Conservation (phyloP, 208 protist species). For the Trypanosoma mega region DNA sequence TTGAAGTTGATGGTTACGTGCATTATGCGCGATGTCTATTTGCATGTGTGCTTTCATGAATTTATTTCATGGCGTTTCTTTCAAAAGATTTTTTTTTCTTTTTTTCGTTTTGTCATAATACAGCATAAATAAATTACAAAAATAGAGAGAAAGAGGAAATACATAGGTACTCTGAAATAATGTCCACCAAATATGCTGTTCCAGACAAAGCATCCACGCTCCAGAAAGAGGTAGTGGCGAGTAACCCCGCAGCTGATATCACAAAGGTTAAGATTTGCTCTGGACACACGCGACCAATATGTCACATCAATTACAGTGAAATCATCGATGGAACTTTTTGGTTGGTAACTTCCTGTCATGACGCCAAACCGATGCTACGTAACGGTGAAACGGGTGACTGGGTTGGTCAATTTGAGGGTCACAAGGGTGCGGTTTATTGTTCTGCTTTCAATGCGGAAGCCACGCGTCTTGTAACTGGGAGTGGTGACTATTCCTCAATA, state of each 20-base stretch:
- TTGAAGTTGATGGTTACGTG: too few species aligned
- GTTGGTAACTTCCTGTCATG: constrained; percentile 91
- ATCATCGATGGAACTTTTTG: constrained; percentile 91
- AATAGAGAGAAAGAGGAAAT: background rate
- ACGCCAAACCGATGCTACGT: constrained; percentile 93
- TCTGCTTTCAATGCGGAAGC: constrained; percentile 85
- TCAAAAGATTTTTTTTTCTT: too few species aligned
- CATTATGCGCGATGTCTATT: too few species aligned
- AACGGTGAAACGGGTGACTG: constrained; percentile 95
- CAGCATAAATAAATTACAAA: background rate
- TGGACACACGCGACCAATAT: constrained; percentile 88
- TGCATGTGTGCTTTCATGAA: too few species aligned
- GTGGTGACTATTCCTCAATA: constrained; percentile 93
- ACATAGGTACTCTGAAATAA: background rate
- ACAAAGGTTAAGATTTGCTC: constrained; percentile 91
- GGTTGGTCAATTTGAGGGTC: constrained; percentile 95
- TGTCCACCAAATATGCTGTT: constrained; percentile 69
- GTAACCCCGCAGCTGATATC: constrained; percentile 19
- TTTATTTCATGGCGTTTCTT: too few species aligned
- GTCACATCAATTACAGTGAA: constrained; percentile 91
- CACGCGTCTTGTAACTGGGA: constrained; percentile 88
- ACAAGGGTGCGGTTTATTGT: constrained; percentile 95
- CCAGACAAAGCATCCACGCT: constrained; percentile 31
- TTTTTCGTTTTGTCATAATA: background rate
- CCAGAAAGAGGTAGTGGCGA: constrained; percentile 19